phyloP scores from a whole-genome alignment of 768 basidiomycete genomes.

The Calocybe gangraenosa region DNA sequence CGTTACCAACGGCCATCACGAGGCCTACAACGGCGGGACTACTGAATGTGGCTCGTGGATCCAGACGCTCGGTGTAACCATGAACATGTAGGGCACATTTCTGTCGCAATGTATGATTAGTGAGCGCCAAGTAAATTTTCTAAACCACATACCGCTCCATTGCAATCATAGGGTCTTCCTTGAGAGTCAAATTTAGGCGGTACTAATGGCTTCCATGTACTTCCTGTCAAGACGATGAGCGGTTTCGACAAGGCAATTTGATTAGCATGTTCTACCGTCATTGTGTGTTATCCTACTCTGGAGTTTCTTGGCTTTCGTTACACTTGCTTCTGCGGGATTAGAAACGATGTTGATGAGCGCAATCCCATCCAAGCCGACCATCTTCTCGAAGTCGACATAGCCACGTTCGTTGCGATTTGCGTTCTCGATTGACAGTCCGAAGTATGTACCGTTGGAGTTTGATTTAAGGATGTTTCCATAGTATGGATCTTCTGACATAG shows the following conservation, averaged over 20 bases:
- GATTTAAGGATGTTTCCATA: constrained; percentile 95
- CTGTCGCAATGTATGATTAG: constrained; percentile 32
- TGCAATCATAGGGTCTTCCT: constrained; percentile 68
- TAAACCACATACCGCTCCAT: constrained; percentile 46
- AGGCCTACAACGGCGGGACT: constrained; percentile 90
- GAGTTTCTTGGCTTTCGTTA: constrained; percentile 70
- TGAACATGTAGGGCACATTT: constrained; percentile 87
- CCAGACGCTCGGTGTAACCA: constrained; percentile 90
- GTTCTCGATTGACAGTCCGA: constrained; percentile 77
- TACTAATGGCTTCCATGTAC: constrained; percentile 79
- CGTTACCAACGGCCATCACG: constrained; percentile 95
- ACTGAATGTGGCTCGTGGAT: constrained; percentile 90
- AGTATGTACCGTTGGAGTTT: constrained; percentile 98
- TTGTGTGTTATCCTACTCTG: constrained; percentile 94
- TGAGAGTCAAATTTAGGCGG: constrained; percentile 78
- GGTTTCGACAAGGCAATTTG: not conserved
- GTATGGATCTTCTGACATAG: constrained; percentile 78
- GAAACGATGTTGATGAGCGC: constrained; percentile 88
- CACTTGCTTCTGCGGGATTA: constrained; percentile 70
- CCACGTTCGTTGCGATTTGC: constrained; percentile 88
- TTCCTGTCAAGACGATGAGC: constrained; percentile 41
- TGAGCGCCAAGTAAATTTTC: too few species aligned
- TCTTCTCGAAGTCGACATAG: constrained; percentile 97
- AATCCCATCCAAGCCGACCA: constrained; percentile 93
- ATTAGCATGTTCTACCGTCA: constrained; percentile 59